phyloP scores from a whole-genome alignment of 2,329 filamentous ascomycete genomes.

The Ilyonectria robusta region DNA sequence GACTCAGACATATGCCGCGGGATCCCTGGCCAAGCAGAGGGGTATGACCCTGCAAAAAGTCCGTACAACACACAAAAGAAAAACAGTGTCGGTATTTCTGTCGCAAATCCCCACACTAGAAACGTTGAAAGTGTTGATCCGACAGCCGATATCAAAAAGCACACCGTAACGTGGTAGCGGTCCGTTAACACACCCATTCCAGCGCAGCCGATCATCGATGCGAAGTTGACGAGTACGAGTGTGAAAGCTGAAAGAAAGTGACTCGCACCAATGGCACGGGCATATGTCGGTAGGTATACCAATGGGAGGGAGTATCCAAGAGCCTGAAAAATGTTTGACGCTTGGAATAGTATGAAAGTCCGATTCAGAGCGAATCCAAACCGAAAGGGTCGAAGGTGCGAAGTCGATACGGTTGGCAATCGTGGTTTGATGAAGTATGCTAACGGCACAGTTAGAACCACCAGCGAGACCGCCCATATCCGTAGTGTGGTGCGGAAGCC shows the following conservation, averaged over 20 bases:
- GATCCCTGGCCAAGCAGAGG: slow-evolving; percentile 13
- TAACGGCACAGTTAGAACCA: neutral
- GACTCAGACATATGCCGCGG: neutral
- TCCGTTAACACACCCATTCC: slow-evolving; percentile 1
- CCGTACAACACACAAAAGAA: slow-evolving; percentile 7
- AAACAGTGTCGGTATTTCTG: neutral
- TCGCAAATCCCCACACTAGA: slow-evolving; percentile 11
- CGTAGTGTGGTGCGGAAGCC: slow-evolving; percentile 2
- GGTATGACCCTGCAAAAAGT: slow-evolving; percentile 8
- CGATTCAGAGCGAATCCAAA: neutral
- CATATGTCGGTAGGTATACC: slow-evolving; percentile 15
- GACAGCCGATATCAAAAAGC: neutral
- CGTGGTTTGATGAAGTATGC: slow-evolving; percentile 17
- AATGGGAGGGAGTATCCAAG: slow-evolving; percentile 7
- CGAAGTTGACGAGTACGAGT: slow-evolving; percentile 7
- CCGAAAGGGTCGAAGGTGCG: neutral
- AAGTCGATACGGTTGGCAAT: neutral
- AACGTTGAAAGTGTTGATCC: neutral
- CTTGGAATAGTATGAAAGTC: neutral
- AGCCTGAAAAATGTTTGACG: slow-evolving; percentile 1
- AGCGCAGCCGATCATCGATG: neutral
- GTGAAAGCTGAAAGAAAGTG: slow-evolving; percentile 14
- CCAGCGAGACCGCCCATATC: neutral
- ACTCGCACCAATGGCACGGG: neutral
- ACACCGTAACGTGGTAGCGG: slow-evolving; percentile 2